Percentiles rank a stretch among this genome's conserved stretches.
These are phyloP conservation scores for Drechmeria coniospora DNA, from an alignment of 2,329 filamentous ascomycete genomes.

Conservation along the genomic window DNA sequence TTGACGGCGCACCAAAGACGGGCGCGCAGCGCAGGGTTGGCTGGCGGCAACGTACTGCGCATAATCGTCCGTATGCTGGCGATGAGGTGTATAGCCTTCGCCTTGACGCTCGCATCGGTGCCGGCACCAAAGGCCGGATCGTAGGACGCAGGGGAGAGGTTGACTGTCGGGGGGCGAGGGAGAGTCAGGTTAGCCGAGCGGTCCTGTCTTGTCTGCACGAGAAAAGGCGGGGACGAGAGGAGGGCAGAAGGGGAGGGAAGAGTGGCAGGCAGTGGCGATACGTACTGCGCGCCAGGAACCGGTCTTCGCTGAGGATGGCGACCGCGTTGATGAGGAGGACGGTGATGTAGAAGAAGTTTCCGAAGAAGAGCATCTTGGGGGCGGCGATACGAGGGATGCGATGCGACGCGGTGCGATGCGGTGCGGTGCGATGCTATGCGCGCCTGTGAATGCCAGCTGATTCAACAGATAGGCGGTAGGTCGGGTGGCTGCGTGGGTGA, in stretches of 20 bases:
- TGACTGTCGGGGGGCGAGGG: constrained; percentile 29
- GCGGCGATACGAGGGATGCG: too few relatives aligned
- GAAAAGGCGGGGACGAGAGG: background rate
- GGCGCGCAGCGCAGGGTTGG: background rate
- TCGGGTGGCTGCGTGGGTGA: too few relatives aligned
- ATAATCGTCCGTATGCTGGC: constrained; percentile 81
- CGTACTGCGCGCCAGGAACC: constrained; percentile 61
- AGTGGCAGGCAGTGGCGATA: constrained; percentile 2
- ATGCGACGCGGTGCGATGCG: too few relatives aligned
- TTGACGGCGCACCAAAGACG: background rate
- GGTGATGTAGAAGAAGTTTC: constrained; percentile 60
- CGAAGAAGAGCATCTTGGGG: constrained; percentile 48
- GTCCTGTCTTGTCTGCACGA: background rate
- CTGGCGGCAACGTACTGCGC: constrained; percentile 46
- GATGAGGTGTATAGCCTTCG: constrained; percentile 78
- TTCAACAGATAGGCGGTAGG: too few relatives aligned
- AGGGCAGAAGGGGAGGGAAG: background rate
- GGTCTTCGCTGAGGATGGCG: constrained; percentile 85
- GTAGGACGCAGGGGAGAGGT: constrained; percentile 54
- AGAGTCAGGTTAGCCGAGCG: constrained; percentile 4
- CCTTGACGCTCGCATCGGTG: constrained; percentile 65
- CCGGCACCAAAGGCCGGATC: constrained; percentile 67
- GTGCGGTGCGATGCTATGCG: too few relatives aligned
- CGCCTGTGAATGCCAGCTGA: too few relatives aligned
- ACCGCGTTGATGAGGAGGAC: constrained; percentile 88